Evolutionary conservation across 371 early-diverging fungal genomes (phyloP), one percentile per base, ranked within the genome.

Genomic region (Mucor plumbeus): DNA sequence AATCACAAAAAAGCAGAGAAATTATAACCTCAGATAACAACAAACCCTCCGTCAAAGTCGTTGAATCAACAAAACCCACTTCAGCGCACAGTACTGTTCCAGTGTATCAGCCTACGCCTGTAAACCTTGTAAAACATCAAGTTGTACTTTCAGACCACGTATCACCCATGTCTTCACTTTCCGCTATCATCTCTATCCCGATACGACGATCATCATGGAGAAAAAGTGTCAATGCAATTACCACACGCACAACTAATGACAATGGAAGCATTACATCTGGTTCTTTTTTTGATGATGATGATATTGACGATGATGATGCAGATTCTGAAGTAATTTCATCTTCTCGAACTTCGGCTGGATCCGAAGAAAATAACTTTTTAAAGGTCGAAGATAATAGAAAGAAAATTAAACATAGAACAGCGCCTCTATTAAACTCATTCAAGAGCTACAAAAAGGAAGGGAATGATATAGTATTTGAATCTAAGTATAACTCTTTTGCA

Each of bases 121-220:
- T 70, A 31, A 65, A 60, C 10, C 61, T 62, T 33, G 63, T 70
- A 26, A 63, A 65, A 59, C 73, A 70, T 34, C 73, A 70, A 66
- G 70, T 66, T 5, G 70, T 69, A 36, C 61, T 73, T 31, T 70
- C 70, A 11, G 70, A 73, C 33, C 73, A 73, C 63, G 66, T 63
- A 36, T 50, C 73, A 44, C 73, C 73, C 21, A 34, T 73, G 31
- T 73, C 73, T 34, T 55, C 74, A 21, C 59, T 70, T 17, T 71
- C 67, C 21, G 63, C 70, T 11, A 36, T 56, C 11, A 41, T 62
- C 17, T 54, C 63, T 3, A 58, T 57, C 7, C 63, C 63, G 13
- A 43, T 50, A 33, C 61, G 68, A 14, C 55, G 59, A 65, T 54
- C 67, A 9, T 64, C 65, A 38, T 68, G 72, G 65, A 47, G 59